Conservation (phyloP, 495 filamentous ascomycete genomes). For the Eremomyces bilateralis region DNA sequence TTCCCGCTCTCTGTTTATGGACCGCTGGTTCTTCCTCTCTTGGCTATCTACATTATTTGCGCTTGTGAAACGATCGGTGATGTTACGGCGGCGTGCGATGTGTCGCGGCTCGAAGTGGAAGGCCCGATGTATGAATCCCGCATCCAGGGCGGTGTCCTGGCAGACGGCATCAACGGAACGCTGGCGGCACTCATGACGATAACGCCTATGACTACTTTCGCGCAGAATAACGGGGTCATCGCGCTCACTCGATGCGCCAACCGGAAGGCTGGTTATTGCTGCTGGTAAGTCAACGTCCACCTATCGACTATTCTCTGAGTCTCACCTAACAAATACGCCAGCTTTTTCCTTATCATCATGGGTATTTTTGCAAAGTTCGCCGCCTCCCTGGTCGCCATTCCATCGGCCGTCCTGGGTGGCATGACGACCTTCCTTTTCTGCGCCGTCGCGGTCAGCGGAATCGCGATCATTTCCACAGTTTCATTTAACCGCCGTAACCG, state of each 20-base stretch:
- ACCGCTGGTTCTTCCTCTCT: constrained; percentile 59
- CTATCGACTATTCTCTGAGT: no score
- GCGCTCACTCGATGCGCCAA: constrained; percentile 77
- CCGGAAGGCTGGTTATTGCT: constrained; percentile 58
- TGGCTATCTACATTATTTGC: constrained; percentile 73
- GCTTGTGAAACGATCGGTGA: constrained; percentile 86
- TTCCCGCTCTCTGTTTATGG: constrained; percentile 66
- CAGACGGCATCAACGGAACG: constrained; percentile 62
- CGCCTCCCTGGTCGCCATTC: constrained; percentile 69
- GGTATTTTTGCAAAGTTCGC: constrained; percentile 85
- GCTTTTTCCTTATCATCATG: constrained; percentile 71
- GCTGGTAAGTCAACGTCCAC: no score
- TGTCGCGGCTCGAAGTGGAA: constrained; percentile 65
- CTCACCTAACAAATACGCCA: no score
- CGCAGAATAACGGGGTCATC: constrained; percentile 89
- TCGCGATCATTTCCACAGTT: constrained; percentile 60
- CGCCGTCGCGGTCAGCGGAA: constrained; percentile 65
- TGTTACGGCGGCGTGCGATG: constrained; percentile 55
- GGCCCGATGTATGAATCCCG: constrained; percentile 65
- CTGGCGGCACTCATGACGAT: constrained; percentile 67
- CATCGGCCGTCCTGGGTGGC: constrained; percentile 58
- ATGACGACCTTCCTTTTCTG: constrained; percentile 89
- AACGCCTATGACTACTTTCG: constrained; percentile 59
- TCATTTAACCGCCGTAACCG: constrained; percentile 69
- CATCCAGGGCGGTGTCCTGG: constrained; percentile 74